Conservation (phyloP, 108 stramenopile species). For the Pseudonitzschia pungens region DNA sequence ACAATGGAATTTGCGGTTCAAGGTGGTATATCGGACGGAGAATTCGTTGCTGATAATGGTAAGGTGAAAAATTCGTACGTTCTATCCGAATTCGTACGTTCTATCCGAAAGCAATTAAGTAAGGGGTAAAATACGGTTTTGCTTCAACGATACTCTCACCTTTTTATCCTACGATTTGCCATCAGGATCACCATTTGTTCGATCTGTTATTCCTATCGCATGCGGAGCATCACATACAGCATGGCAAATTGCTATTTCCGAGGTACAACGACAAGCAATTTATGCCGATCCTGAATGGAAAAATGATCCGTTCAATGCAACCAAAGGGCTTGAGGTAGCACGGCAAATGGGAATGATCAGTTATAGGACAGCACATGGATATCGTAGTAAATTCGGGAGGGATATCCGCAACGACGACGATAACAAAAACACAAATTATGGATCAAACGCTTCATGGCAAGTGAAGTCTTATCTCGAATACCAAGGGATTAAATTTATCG, state of each 20-base stretch:
- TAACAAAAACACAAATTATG: slow-evolving; percentile 47
- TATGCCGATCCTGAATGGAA: slow-evolving; percentile 91
- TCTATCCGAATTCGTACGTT: neutral
- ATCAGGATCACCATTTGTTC: slow-evolving; percentile 63
- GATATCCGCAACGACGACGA: slow-evolving; percentile 23
- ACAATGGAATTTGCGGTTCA: slow-evolving; percentile 90
- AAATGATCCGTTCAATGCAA: slow-evolving; percentile 59
- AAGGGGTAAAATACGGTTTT: neutral
- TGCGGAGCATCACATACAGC: slow-evolving; percentile 91
- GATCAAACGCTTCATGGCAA: slow-evolving; percentile 70
- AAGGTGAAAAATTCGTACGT: neutral
- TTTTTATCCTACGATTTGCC: neutral
- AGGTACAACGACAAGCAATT: slow-evolving; percentile 92
- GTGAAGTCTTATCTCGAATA: slow-evolving; percentile 91
- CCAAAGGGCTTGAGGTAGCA: slow-evolving; percentile 83
- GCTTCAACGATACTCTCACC: neutral
- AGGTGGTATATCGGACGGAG: slow-evolving; percentile 55
- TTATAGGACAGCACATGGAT: slow-evolving; percentile 85
- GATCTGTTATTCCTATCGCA: slow-evolving; percentile 82
- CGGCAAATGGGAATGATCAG: slow-evolving; percentile 92
- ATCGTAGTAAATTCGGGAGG: slow-evolving; percentile 85
- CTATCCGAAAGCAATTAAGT: neutral
- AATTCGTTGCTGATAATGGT: slow-evolving; percentile 36
- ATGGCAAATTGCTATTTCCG: slow-evolving; percentile 94
- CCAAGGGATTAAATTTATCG: slow-evolving; percentile 88